Evolutionary conservation across 345 rosid genomes (phyloP).

Genomic region (Reutealis trisperma): DNA sequence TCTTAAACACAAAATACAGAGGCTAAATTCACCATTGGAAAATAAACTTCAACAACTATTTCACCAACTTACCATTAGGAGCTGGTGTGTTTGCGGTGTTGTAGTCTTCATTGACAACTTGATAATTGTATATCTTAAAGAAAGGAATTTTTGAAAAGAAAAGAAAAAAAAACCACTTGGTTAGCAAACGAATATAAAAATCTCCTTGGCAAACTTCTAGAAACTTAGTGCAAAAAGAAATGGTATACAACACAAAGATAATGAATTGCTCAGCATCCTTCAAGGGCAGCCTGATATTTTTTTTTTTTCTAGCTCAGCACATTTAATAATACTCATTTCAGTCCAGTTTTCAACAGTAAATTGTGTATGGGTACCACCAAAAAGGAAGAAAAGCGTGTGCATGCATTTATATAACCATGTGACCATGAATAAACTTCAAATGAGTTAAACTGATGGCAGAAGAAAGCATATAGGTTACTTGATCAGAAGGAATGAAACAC

Average conservation of each 20-base stretch:
- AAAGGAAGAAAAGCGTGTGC: neutral
- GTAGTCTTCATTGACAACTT: constrained; percentile 80
- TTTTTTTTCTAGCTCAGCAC: neutral
- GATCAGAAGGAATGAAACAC: neutral
- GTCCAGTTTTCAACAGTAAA: neutral
- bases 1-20: neutral
- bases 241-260: neutral
- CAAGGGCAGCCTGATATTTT: neutral
- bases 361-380: neutral
- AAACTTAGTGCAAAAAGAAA: neutral
- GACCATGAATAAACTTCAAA: neutral
- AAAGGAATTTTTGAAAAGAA: constrained; percentile 3
- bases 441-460: neutral
- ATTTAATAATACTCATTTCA: neutral
- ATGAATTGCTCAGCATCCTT: neutral
- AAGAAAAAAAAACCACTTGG: constrained; percentile 7
- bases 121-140: constrained; percentile 86
- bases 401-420: neutral
- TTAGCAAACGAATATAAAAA: constrained; percentile 16
- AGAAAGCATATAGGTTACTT: neutral
- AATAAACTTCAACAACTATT: neutral
- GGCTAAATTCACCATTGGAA: neutral
- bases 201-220: neutral
- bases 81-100: constrained; percentile 89
- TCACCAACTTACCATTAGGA: constrained; percentile 56